Evolutionary conservation across 768 basidiomycete species (phyloP), one percentile per base, ranked within the genome.

Genomic region (Pleurotus djamor): DNA sequence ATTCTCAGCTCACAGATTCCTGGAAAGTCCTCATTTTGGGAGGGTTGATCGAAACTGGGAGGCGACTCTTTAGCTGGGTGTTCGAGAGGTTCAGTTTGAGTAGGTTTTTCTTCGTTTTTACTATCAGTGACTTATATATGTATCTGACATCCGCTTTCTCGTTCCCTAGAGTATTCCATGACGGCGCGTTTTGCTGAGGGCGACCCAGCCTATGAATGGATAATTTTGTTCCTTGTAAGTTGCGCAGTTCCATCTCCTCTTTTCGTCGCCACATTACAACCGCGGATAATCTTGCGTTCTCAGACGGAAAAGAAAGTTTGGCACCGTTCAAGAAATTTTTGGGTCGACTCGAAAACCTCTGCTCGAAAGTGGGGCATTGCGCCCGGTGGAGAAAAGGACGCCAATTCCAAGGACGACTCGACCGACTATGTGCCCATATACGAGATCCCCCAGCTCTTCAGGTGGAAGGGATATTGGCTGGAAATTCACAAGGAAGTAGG

Each of bases 171-270:
- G 54, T 79, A 76, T 55, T 75, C 72, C 2, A 72, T 81, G 6
- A 77, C 79, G 6, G 81, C 79, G 0, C 72, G 74, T 37, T 81
- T 83, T 59, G 67, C 68, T n/a, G 71, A 79, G 61, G 76, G 78
- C 8, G 80, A 82, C 59, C 79, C 77, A 0, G 71, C 78, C 1
- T 82, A 79, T 59, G 81, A 82, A 52, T 83, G 81, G 80, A 71
- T 83, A 5, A 63, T 79, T 1, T 66, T 74, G 7, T 78, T 79
- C 57, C 64, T 83, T 55, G 80, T 80, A 48, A 56, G 72, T 64
- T 34, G 21, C 21, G 21, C 21, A 28, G 21, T 3, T 9, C 17
- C 34, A 28, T 28, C n/a, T n/a, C 59, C 33, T 8, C 10, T 14
- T 32, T 16, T 9, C 49, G 7, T 7, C 32, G 3, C 51, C 2